phyloP scores from a whole-genome alignment of 257 asterid species.

The Parsonsia alboflavescens region DNA sequence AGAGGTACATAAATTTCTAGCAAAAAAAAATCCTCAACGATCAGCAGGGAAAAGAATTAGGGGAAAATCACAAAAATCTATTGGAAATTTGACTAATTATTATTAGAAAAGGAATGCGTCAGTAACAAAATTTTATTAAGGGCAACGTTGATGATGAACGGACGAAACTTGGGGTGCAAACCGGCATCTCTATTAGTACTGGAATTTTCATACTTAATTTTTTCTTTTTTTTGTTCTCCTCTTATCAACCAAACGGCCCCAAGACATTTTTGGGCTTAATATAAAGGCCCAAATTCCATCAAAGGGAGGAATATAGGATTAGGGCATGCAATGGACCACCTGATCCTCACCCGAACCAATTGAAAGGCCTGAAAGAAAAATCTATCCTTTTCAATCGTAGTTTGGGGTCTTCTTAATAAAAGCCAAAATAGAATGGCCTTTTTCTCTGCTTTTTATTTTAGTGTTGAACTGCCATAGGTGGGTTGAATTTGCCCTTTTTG shows the following conservation, averaged over 20 bases:
- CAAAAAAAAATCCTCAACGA: too few species aligned
- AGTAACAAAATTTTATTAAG: too few species aligned
- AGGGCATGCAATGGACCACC: background rate
- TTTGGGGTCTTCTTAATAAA: background rate
- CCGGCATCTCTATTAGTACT: conserved; percentile 63
- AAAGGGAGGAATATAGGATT: too few species aligned
- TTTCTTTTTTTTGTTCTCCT: background rate
- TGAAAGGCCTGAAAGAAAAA: background rate
- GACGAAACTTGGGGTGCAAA: conserved; percentile 60
- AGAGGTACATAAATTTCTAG: too few species aligned
- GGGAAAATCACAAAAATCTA: too few species aligned
- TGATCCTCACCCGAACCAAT: background rate
- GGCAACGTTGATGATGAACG: conserved; percentile 65
- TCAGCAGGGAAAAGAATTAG: too few species aligned
- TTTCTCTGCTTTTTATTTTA: background rate
- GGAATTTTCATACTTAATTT: conserved; percentile 45
- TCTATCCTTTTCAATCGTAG: background rate
- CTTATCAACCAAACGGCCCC: too few species aligned
- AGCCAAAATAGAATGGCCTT: background rate
- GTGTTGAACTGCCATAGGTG: too few species aligned
- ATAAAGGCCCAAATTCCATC: background rate
- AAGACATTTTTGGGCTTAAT: background rate
- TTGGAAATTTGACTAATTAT: too few species aligned
- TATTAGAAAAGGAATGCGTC: too few species aligned
- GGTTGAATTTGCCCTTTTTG: background rate